A percentile compares a stretch with the other conserved stretches of the same genome.
Evolutionary conservation across 495 filamentous ascomycete species (phyloP).

Genomic region (Penicillium malachiteum): DNA sequence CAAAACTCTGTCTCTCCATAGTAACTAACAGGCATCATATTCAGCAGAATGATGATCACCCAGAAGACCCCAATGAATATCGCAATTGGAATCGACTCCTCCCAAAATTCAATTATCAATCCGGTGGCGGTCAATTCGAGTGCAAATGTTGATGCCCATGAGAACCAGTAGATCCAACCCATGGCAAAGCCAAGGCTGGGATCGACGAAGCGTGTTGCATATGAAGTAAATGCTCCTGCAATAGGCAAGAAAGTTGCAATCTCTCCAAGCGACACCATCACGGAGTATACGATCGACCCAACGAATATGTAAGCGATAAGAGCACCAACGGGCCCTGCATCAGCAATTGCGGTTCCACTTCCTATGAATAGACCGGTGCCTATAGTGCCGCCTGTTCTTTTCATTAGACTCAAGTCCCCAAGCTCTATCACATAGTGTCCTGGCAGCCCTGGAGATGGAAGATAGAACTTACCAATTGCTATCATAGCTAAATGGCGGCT

Average conservation of each 20-base stretch:
- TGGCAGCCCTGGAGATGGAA: too few species aligned
- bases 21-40: slow-evolving; percentile 59
- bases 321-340: slow-evolving; percentile 66
- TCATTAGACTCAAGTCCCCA: background rate
- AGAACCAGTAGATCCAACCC: slow-evolving; percentile 76
- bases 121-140: slow-evolving; percentile 73
- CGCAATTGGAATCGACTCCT: slow-evolving; percentile 56
- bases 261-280: slow-evolving; percentile 61
- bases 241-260: slow-evolving; percentile 78
- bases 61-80: slow-evolving; percentile 76
- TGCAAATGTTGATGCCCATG: slow-evolving; percentile 63
- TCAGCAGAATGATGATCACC: slow-evolving; percentile 65
- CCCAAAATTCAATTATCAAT: slow-evolving; percentile 75
- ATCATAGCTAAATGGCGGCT: slow-evolving; percentile 6
- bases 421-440: background rate
- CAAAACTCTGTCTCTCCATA: slow-evolving; percentile 67
- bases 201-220: slow-evolving; percentile 70
- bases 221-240: slow-evolving; percentile 72
- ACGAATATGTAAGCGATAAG: slow-evolving; percentile 68
- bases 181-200: slow-evolving; percentile 75
- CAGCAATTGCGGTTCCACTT: slow-evolving; percentile 67
- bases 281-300: slow-evolving; percentile 62
- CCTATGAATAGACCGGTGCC: slow-evolving; percentile 80
- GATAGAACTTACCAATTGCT: slow-evolving; percentile 2
- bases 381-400: slow-evolving; percentile 63